Evolutionary conservation across 768 basidiomycete genomes (phyloP), one percentile per base, ranked within the genome.

Genomic region (Tulasnella sp.): DNA sequence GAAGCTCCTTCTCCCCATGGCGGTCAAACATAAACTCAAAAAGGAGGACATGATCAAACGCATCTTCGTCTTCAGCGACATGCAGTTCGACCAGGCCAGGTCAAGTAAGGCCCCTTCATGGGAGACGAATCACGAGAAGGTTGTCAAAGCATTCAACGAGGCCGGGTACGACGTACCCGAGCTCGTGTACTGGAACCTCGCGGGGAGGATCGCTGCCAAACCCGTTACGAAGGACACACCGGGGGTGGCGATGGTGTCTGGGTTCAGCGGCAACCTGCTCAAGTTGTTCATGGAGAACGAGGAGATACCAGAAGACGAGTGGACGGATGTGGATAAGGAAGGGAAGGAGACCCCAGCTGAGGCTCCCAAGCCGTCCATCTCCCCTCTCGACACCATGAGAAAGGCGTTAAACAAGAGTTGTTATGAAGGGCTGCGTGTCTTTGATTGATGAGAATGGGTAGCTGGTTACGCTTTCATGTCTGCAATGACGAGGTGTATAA

Each of bases 41-140:
- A 75, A 73, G 56, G 82, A 82, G 50, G 77, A 85, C 45, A 85
- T 86, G 83, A 75, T 86, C 69, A 81, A 83, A 69, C 80, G 83
- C 69, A 68, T 86, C 0, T 86, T 87, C 64, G 73, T 86, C 40
- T 86, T 88, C 66, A 77, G 78, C 2, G 83, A 86, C 64, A 86
- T 86, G 84, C 84, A 85, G 68, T 86, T 86, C 61, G 81, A 86
- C 63, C 49, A 59, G n/a, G 64, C 67, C 29, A 54, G 43, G 14
- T 37, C 52, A n/a, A 50, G 17, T 7, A 29, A 50, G 2, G 49
- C 61, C 0, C 56, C 57, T 7, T 35, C 62, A 0, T 84, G 82
- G 80, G 73, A 77, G 62, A 86, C 83, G 36, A 83, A 78, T 43
- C 76, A 85, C 62, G 74, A 81, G 32, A 66, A 66, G 19, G 75